phyloP scores from a whole-genome alignment of 495 filamentous ascomycete species.

The Penicillium silybi region DNA sequence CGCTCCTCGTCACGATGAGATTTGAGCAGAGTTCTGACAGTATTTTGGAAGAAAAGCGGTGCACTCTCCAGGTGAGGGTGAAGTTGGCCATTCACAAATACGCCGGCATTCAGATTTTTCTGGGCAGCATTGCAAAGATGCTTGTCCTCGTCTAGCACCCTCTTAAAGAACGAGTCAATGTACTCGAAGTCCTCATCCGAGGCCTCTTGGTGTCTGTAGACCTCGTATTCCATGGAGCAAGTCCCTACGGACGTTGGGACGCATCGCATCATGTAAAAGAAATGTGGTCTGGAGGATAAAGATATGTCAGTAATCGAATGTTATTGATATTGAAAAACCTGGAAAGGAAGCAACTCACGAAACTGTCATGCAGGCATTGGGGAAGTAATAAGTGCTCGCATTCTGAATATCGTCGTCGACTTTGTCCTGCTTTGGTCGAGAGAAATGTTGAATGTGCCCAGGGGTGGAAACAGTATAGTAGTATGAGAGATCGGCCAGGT shows the following conservation, averaged over 20 bases:
- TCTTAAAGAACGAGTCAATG: conserved; percentile 40
- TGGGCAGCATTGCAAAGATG: conserved; percentile 41
- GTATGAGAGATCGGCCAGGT: conserved; percentile 37
- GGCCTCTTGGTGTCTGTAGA: conserved; percentile 39
- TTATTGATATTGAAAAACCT: not conserved
- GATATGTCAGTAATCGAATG: not conserved
- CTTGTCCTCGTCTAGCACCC: conserved; percentile 43
- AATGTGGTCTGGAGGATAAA: conserved; percentile 29
- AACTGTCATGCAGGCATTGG: conserved; percentile 46
- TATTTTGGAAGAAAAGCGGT: conserved; percentile 46
- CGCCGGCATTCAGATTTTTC: conserved; percentile 42
- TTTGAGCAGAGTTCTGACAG: conserved; percentile 34
- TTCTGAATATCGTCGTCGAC: conserved; percentile 30
- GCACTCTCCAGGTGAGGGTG: conserved; percentile 42
- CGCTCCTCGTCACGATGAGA: conserved; percentile 38
- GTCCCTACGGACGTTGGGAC: conserved; percentile 33
- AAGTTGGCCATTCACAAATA: conserved; percentile 46
- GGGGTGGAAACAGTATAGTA: conserved; percentile 41
- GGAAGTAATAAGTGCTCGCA: conserved; percentile 47
- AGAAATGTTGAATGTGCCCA: conserved; percentile 40
- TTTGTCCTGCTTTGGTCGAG: conserved; percentile 35
- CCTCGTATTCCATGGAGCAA: conserved; percentile 42
- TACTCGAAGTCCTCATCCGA: conserved; percentile 36
- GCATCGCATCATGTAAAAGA: conserved; percentile 45
- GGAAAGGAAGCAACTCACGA: conserved; percentile 34